Conservation (phyloP, 140 eudicot species). For the Oenanthe javanica region DNA sequence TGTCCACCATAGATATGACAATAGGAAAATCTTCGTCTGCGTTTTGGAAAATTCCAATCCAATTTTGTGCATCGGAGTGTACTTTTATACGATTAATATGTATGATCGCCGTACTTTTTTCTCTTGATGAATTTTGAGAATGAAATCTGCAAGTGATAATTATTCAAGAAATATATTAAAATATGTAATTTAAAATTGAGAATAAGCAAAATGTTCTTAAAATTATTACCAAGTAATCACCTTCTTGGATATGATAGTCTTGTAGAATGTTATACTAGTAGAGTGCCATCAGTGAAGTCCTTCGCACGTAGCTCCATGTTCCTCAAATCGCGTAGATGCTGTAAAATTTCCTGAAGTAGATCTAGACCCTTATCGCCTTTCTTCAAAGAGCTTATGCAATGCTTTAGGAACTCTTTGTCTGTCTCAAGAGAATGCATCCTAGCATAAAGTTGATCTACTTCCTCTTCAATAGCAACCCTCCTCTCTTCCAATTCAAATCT, state of each 20-base stretch:
- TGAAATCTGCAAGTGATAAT: constrained; percentile 14
- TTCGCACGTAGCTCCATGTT: constrained; percentile 63
- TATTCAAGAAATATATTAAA: neutral
- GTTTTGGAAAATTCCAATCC: neutral
- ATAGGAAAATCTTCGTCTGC: neutral
- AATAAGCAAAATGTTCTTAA: neutral
- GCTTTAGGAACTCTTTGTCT: constrained; percentile 75
- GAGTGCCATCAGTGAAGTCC: constrained; percentile 36
- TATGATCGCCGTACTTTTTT: constrained; percentile 1
- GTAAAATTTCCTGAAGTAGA: constrained; percentile 81
- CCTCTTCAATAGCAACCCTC: constrained; percentile 71
- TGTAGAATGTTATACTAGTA: constrained; percentile 25
- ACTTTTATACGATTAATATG: neutral
- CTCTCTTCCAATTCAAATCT: constrained; percentile 65
- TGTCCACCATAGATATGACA: constrained; percentile 14
- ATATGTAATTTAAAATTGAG: neutral
- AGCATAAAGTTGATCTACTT: constrained; percentile 69
- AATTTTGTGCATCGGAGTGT: neutral
- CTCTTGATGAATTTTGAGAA: neutral
- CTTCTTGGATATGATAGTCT: neutral
- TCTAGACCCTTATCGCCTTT: constrained; percentile 86
- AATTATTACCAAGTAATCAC: constrained; percentile 21
- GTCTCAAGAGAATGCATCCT: constrained; percentile 92
- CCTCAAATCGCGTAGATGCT: constrained; percentile 69
- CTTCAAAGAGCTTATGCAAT: constrained; percentile 75